Evolutionary conservation across 2,329 filamentous ascomycete species (phyloP).

Genomic region (Colletotrichum scovillei): DNA sequence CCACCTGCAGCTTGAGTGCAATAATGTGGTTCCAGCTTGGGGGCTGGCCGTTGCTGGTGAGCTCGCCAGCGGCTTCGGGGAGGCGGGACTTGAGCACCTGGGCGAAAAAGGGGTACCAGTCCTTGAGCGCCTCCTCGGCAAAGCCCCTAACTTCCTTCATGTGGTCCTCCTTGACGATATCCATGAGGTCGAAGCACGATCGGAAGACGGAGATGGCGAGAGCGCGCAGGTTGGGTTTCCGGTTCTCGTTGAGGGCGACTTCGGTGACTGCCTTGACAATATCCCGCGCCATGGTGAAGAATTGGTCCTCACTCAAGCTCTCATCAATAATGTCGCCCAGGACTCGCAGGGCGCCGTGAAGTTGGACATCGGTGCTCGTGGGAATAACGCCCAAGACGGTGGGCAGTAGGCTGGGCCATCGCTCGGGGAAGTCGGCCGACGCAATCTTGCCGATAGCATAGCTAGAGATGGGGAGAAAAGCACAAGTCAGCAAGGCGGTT

Average conservation of each 20-base stretch:
- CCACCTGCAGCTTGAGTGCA: constrained; percentile 89
- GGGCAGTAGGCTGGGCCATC: constrained; percentile 92
- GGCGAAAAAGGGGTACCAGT: constrained; percentile 93
- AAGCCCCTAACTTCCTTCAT: constrained; percentile 87
- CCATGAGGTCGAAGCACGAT: constrained; percentile 91
- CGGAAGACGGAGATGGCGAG: constrained; percentile 92
- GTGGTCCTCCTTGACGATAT: constrained; percentile 96
- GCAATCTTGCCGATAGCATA: constrained; percentile 93
- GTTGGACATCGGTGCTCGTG: constrained; percentile 78
- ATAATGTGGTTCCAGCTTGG: constrained; percentile 84
- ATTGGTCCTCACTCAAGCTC: constrained; percentile 92
- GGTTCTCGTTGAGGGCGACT: constrained; percentile 80
- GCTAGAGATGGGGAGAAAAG: constrained; percentile 49
- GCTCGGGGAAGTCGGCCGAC: constrained; percentile 89
- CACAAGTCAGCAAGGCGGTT: constrained; percentile 24
- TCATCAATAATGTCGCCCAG: constrained; percentile 92
- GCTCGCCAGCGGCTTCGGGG: constrained; percentile 70
- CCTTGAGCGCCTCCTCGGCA: constrained; percentile 83
- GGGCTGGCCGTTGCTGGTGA: constrained; percentile 60
- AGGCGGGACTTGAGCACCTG: constrained; percentile 80
- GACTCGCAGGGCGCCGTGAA: constrained; percentile 91
- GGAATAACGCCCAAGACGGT: constrained; percentile 82
- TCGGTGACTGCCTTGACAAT: constrained; percentile 87
- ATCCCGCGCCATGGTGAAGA: constrained; percentile 88
- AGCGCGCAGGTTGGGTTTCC: constrained; percentile 81